A percentile compares a stretch with the other conserved stretches of the same genome.
These are phyloP conservation scores for Musa schizocarpa DNA, from an alignment of 176 grass and related monocot species.

Conservation along the genomic window DNA sequence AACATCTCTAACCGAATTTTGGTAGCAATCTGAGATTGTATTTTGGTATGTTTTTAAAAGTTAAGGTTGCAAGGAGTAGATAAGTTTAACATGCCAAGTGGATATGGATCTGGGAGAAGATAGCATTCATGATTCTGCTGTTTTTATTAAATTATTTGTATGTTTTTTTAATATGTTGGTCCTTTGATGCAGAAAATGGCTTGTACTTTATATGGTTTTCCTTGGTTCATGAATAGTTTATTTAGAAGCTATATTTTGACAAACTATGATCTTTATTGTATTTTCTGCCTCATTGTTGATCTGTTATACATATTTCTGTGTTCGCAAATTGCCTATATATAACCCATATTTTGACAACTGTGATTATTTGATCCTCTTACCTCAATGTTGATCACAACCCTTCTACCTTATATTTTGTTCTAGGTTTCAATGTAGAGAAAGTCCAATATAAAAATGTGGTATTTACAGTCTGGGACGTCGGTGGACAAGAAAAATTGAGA, in stretches of 20 bases:
- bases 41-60: no score
- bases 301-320: not conserved
- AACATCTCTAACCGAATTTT: no score
- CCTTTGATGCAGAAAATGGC: not conserved
- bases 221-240: not conserved
- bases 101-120: no score
- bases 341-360: not conserved
- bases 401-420: not conserved
- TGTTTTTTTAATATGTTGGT: not conserved
- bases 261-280: not conserved
- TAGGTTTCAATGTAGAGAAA: conserved; percentile 18
- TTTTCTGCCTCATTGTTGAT: not conserved
- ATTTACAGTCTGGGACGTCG: conserved; percentile 21
- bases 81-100: no score
- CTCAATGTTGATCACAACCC: no score
- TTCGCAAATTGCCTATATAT: not conserved
- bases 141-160: no score
- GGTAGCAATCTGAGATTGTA: no score
- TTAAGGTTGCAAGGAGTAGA: no score
- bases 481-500: conserved; percentile 19
- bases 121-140: no score
- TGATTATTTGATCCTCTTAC: not conserved
- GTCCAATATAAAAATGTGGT: conserved; percentile 20
- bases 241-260: not conserved
- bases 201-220: not conserved